A percentile compares a stretch with the other conserved stretches of the same genome.
Conservation (phyloP, 805 yeast genomes). For the Dipodascus albidus region DNA sequence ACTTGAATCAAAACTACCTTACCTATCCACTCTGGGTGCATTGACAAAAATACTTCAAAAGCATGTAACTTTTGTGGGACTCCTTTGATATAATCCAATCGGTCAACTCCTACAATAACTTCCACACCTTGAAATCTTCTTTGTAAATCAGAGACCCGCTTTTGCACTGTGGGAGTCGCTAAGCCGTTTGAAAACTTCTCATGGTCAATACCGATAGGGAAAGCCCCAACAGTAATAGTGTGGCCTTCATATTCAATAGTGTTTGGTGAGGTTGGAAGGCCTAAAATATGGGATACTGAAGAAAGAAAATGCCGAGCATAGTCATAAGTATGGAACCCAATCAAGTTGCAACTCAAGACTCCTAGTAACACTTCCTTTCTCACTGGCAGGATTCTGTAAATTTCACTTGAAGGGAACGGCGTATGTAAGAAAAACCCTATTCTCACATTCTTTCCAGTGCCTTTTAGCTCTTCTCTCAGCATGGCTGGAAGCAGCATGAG, state of each 20-base stretch:
- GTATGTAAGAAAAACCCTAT: constrained; percentile 94
- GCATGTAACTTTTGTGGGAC: constrained; percentile 97
- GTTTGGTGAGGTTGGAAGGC: constrained; percentile 78
- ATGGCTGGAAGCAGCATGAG: constrained; percentile 88
- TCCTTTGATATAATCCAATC: constrained; percentile 94
- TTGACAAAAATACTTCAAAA: constrained; percentile 80
- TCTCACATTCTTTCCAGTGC: constrained; percentile 40
- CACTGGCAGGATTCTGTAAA: constrained; percentile 91
- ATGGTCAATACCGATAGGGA: constrained; percentile 98
- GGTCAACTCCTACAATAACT: constrained; percentile 91
- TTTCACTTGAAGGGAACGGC: constrained; percentile 96
- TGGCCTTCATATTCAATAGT: constrained; percentile 73
- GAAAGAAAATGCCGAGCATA: constrained; percentile 93
- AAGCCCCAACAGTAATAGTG: constrained; percentile 81
- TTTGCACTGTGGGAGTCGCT: constrained; percentile 45
- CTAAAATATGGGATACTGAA: constrained; percentile 73
- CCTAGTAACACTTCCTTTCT: constrained; percentile 86
- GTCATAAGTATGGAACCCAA: constrained; percentile 99
- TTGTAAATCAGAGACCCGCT: constrained; percentile 52
- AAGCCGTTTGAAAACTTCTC: constrained; percentile 80
- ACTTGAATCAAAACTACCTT: constrained; percentile 92
- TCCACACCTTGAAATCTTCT: constrained; percentile 65
- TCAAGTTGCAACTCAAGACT: constrained; percentile 82
- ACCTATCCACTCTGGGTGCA: constrained; percentile 97
- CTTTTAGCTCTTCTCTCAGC: constrained; percentile 50